Conservation (phyloP, 768 basidiomycete species). For the Lentinus brumalis region DNA sequence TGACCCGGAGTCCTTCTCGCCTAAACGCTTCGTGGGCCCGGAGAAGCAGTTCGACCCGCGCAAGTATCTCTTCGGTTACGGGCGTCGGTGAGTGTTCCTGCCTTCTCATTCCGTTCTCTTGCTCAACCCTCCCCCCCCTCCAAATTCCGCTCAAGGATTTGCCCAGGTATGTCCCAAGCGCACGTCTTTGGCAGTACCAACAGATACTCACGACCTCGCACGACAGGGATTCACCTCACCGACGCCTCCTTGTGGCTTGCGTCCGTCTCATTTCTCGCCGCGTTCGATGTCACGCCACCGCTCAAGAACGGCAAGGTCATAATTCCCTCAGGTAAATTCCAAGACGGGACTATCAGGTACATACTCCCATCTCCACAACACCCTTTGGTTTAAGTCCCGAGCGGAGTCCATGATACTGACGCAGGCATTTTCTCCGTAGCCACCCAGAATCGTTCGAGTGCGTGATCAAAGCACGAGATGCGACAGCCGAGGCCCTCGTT, state of each 20-base stretch:
- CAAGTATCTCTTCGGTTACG: conserved; percentile 48
- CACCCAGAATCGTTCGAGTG: conserved; percentile 26
- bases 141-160: too few relatives aligned
- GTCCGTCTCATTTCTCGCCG: conserved; percentile 29
- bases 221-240: conserved; percentile 27
- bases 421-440: conserved; percentile 6
- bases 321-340: conserved; percentile 17
- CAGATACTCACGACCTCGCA: too few relatives aligned
- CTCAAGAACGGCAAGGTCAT: conserved; percentile 19
- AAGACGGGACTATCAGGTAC: conserved; percentile 24
- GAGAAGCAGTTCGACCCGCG: conserved; percentile 41
- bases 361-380: background rate
- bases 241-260: conserved; percentile 29
- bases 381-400: background rate
- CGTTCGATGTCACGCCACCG: conserved; percentile 24
- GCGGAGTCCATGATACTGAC: too few relatives aligned
- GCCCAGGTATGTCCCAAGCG: conserved; percentile 11
- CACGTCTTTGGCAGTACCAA: too few relatives aligned
- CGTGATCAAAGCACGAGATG: conserved; percentile 25
- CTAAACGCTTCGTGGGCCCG: conserved; percentile 49
- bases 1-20: conserved; percentile 50
- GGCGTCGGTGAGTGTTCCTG: conserved; percentile 37
- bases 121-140: too few relatives aligned
- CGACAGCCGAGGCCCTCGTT: conserved; percentile 16
- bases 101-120: background rate